phyloP scores from a whole-genome alignment of 148 eudicot species.

The Rhododendron molle region DNA sequence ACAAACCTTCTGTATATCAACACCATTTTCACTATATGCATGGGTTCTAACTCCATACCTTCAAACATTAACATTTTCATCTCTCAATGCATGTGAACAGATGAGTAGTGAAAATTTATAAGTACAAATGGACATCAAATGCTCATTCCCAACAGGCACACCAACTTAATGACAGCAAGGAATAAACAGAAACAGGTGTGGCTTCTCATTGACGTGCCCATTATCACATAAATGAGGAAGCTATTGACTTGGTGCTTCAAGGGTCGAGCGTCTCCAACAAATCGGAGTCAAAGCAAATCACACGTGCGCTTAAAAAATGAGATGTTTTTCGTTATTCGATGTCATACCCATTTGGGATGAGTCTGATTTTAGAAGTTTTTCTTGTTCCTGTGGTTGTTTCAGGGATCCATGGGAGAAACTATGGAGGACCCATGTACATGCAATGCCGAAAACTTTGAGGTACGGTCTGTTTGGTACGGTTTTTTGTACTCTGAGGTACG shows the following conservation, averaged over 20 bases:
- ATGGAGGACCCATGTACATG: constrained; percentile 36
- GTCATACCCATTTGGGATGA: neutral
- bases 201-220: no score
- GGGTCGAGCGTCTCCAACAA: constrained; percentile 22
- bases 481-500: no score
- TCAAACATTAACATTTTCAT: no score
- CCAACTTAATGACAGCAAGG: no score
- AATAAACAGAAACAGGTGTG: no score
- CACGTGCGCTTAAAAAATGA: neutral
- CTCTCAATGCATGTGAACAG: no score
- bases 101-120: no score
- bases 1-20: no score
- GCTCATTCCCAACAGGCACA: no score
- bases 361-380: neutral
- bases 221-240: constrained; percentile 39
- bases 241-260: constrained; percentile 26
- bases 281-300: constrained; percentile 19
- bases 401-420: constrained; percentile 22
- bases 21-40: no score
- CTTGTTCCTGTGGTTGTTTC: constrained; percentile 9
- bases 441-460: constrained; percentile 26
- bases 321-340: neutral
- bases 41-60: no score
- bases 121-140: no score
- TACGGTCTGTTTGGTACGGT: constrained; percentile 7